A percentile compares a stretch with the other conserved stretches of the same genome.
Evolutionary conservation across 768 basidiomycete genomes (phyloP).

Genomic region (Tylopilus rubrobrunneus): DNA sequence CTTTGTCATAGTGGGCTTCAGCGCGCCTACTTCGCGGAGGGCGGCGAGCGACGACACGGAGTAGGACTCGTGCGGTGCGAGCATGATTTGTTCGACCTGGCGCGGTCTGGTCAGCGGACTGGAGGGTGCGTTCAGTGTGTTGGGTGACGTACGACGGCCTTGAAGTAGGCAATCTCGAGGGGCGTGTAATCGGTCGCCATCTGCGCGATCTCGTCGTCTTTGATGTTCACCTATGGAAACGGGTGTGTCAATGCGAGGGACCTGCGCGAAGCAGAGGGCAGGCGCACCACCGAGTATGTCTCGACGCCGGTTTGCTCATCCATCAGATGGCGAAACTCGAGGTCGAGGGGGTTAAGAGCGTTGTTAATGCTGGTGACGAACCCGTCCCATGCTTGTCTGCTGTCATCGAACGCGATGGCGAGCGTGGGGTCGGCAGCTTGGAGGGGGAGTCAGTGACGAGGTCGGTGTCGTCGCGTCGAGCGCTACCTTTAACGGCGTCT

Average conservation of each 20-base stretch:
- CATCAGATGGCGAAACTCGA: slow-evolving; percentile 61
- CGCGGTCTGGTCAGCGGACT: not conserved
- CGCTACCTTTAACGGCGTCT: slow-evolving; percentile 61
- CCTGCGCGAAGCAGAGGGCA: not conserved
- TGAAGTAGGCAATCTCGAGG: slow-evolving; percentile 80
- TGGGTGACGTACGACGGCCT: slow-evolving; percentile 57
- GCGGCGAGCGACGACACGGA: slow-evolving; percentile 77
- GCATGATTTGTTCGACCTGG: slow-evolving; percentile 86
- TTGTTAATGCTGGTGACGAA: slow-evolving; percentile 61
- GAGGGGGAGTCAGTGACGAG: slow-evolving; percentile 1
- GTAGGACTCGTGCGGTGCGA: slow-evolving; percentile 68
- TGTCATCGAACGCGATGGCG: slow-evolving; percentile 39
- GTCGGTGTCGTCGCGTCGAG: not conserved
- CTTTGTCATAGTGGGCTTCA: slow-evolving; percentile 67
- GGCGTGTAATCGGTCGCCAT: slow-evolving; percentile 80
- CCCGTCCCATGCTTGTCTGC: slow-evolving; percentile 49
- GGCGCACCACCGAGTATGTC: slow-evolving; percentile 66
- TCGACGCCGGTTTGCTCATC: slow-evolving; percentile 64
- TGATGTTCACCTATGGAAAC: slow-evolving; percentile 63
- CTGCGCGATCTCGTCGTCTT: slow-evolving; percentile 78
- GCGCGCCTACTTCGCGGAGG: slow-evolving; percentile 58
- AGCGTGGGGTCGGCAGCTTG: slow-evolving; percentile 53
- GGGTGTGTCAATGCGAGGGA: not conserved
- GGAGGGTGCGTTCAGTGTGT: too few relatives aligned
- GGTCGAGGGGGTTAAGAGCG: slow-evolving; percentile 62